Percentiles rank a stretch among this genome's conserved stretches.
Conservation (phyloP, 1,284 basidiomycete genomes). For the Ganoderma multipileum region DNA sequence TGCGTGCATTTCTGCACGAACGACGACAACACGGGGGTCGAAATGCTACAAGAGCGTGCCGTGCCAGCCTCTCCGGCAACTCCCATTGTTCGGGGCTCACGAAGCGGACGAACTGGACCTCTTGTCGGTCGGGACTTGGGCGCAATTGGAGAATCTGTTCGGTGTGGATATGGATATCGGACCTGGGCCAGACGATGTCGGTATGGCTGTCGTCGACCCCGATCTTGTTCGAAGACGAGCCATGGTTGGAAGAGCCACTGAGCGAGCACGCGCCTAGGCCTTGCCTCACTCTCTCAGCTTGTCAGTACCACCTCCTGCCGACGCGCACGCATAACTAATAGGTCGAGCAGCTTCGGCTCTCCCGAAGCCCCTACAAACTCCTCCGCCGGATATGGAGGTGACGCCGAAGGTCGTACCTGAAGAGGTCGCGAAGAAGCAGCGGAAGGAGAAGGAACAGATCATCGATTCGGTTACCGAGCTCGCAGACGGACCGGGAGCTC, state of each 20-base stretch:
- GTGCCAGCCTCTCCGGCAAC: slow-evolving; percentile 50
- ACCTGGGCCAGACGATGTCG: slow-evolving; percentile 55
- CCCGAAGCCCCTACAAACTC: slow-evolving; percentile 72
- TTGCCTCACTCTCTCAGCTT: slow-evolving; percentile 70
- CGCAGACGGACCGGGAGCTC: slow-evolving; percentile 69
- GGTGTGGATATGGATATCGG: slow-evolving; percentile 66
- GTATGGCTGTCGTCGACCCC: slow-evolving; percentile 73
- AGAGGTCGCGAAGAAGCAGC: slow-evolving; percentile 43
- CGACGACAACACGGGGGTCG: slow-evolving; percentile 67
- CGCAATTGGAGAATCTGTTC: slow-evolving; percentile 69
- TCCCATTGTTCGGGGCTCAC: slow-evolving; percentile 62
- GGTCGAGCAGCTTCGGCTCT: slow-evolving; percentile 69
- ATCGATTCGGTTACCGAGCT: slow-evolving; percentile 87
- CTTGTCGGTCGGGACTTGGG: slow-evolving; percentile 66
- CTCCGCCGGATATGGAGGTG: slow-evolving; percentile 59
- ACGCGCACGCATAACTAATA: slow-evolving; percentile 8
- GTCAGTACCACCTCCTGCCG: slow-evolving; percentile 49
- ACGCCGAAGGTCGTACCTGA: slow-evolving; percentile 56
- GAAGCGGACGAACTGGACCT: slow-evolving; percentile 61
- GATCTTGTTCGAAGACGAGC: slow-evolving; percentile 72
- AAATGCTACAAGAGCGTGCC: slow-evolving; percentile 76
- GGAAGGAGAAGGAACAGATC: slow-evolving; percentile 80
- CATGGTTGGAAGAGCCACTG: slow-evolving; percentile 29
- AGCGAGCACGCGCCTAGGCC: slow-evolving; percentile 44
- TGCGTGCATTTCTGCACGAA: slow-evolving; percentile 31